These are phyloP conservation scores for Ilex paraguariensis DNA, from an alignment of 305 asterid genomes.

Conservation along the genomic window DNA sequence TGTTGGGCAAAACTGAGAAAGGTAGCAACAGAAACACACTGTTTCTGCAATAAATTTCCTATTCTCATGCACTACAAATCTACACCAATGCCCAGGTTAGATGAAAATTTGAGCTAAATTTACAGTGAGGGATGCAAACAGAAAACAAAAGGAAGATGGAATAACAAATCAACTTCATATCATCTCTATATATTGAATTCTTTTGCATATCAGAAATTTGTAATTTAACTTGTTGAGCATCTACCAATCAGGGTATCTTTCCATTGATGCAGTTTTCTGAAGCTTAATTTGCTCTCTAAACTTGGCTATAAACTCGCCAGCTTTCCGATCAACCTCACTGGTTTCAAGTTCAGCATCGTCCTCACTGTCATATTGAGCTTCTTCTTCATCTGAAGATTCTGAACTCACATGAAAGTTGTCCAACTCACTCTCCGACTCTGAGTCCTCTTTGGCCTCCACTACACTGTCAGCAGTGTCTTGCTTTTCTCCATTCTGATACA, in stretches of 20 bases:
- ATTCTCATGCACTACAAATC: no score
- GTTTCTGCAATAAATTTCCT: no score
- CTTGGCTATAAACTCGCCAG: constrained; percentile 91
- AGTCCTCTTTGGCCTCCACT: constrained; percentile 20
- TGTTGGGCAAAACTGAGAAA: no score
- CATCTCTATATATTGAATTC: no score
- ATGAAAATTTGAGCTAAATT: no score
- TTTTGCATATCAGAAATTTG: no score
- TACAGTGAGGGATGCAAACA: no score
- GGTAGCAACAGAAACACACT: no score
- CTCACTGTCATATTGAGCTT: constrained; percentile 18
- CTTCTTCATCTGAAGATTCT: constrained; percentile 40
- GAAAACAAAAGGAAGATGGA: no score
- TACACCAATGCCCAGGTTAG: no score
- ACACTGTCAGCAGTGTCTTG: constrained; percentile 20
- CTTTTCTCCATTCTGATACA: constrained; percentile 27
- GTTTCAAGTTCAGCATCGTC: constrained; percentile 50
- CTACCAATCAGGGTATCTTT: constrained; percentile 21
- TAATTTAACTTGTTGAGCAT: constrained; percentile 3
- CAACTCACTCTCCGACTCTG: constrained; percentile 15
- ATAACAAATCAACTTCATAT: no score
- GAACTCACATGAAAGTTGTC: constrained; percentile 22
- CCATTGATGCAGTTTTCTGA: constrained; percentile 48
- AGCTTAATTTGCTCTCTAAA: constrained; percentile 89
- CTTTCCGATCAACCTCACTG: constrained; percentile 93